Conservation (phyloP, 2,329 filamentous ascomycete species). For the Claviceps sp. region DNA sequence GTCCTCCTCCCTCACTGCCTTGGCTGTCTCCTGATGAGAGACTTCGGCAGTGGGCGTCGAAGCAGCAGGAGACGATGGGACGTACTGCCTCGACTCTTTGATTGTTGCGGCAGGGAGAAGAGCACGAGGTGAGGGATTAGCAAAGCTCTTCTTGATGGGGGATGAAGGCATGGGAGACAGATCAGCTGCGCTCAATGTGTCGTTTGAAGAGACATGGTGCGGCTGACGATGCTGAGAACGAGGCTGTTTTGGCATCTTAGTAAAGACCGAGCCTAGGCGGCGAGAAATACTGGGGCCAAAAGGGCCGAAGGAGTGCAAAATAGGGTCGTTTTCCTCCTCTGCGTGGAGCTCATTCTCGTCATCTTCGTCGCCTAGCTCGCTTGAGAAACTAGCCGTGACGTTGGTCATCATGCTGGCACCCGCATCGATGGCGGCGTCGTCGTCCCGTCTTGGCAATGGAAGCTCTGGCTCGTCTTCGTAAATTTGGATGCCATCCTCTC, state of each 20-base stretch:
- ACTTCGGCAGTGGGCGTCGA: slow-evolving; percentile 12
- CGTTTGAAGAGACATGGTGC: slow-evolving; percentile 9
- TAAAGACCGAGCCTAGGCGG: slow-evolving; percentile 64
- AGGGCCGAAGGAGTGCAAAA: slow-evolving; percentile 83
- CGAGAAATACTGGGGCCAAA: slow-evolving; percentile 78
- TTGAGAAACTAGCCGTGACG: slow-evolving; percentile 39
- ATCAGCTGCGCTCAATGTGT: slow-evolving; percentile 11
- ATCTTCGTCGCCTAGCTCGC: slow-evolving; percentile 40
- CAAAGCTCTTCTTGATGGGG: slow-evolving; percentile 10
- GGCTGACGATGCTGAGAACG: slow-evolving; percentile 14
- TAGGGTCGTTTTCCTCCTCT: slow-evolving; percentile 88
- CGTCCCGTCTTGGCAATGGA: slow-evolving; percentile 18
- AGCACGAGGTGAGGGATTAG: not conserved
- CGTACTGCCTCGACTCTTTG: not conserved
- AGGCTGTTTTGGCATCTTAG: slow-evolving; percentile 46
- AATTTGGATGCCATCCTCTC: slow-evolving; percentile 44
- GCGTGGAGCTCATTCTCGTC: slow-evolving; percentile 63
- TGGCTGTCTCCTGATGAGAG: not conserved
- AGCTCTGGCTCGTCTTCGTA: slow-evolving; percentile 54
- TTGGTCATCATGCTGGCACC: slow-evolving; percentile 37
- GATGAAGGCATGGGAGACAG: slow-evolving; percentile 12
- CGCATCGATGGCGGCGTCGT: slow-evolving; percentile 9
- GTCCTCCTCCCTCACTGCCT: slow-evolving; percentile 11
- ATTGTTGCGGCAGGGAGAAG: not conserved
- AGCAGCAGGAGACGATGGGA: slow-evolving; percentile 13